Conservation (phyloP, 805 yeast species). For the Pichia thaimueangensis region DNA sequence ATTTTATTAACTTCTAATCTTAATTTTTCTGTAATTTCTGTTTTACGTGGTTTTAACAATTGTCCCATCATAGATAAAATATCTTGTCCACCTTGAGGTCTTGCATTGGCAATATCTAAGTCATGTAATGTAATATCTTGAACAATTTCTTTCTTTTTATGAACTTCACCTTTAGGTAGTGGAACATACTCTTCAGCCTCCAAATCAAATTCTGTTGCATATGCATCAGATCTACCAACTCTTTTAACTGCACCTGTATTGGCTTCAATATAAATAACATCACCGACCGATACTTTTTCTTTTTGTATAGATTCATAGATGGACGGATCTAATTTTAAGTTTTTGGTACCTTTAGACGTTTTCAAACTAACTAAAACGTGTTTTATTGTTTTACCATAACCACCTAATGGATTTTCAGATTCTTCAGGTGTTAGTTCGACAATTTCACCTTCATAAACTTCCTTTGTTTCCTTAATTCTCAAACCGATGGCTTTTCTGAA, state of each 20-base stretch:
- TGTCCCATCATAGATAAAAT: constrained; percentile 98
- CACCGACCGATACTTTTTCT: constrained; percentile 96
- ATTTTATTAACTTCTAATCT: constrained; percentile 95
- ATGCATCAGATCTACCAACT: constrained; percentile 90
- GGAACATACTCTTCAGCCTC: constrained; percentile 97
- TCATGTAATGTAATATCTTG: constrained; percentile 98
- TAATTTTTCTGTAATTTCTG: constrained; percentile 92
- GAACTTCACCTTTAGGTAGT: constrained; percentile 98
- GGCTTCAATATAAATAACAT: constrained; percentile 90
- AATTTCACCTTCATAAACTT: constrained; percentile 97
- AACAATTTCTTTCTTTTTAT: constrained; percentile 88
- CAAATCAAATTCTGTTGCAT: constrained; percentile 97
- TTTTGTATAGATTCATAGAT: constrained; percentile 91
- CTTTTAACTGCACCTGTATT: constrained; percentile 91
- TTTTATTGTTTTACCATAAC: constrained; percentile 53
- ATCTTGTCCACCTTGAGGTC: constrained; percentile 96
- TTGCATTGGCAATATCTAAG: constrained; percentile 93
- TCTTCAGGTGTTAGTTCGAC: constrained; percentile 81
- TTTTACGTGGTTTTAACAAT: constrained; percentile 88
- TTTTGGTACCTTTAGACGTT: constrained; percentile 95
- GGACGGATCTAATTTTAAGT: constrained; percentile 97
- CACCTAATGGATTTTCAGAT: constrained; percentile 95
- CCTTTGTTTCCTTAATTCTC: constrained; percentile 93
- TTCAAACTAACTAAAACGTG: constrained; percentile 93
- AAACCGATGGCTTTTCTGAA: constrained; percentile 95